These are phyloP conservation scores for Metschnikowia lachancei DNA, from an alignment of 805 yeast genomes.

Conservation along the genomic window DNA sequence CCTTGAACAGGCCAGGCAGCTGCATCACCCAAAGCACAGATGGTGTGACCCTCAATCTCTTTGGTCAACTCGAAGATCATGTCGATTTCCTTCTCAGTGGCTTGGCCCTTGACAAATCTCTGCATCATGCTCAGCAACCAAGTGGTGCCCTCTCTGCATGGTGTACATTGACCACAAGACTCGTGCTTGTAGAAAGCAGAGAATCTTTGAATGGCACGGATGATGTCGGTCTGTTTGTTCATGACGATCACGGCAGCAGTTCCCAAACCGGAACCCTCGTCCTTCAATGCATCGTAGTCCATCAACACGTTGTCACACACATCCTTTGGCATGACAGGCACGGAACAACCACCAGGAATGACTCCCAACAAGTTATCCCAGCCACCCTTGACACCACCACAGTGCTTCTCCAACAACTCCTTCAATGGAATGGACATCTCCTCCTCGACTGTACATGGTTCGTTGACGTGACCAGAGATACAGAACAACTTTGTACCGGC, in stretches of 20 bases:
- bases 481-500: conserved; percentile 80
- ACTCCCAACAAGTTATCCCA: conserved; percentile 89
- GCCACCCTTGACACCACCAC: conserved; percentile 89
- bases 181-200: conserved; percentile 86
- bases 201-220: conserved; percentile 82
- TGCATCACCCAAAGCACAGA: conserved; percentile 90
- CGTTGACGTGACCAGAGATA: conserved; percentile 87
- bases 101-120: conserved; percentile 76
- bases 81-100: conserved; percentile 76
- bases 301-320: conserved; percentile 67
- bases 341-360: conserved; percentile 89
- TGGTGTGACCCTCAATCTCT: conserved; percentile 88
- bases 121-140: conserved; percentile 84
- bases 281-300: conserved; percentile 87
- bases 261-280: conserved; percentile 83
- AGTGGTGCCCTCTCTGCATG: conserved; percentile 91
- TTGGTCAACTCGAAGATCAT: conserved; percentile 80
- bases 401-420: conserved; percentile 81
- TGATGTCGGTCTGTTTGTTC: conserved; percentile 82
- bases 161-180: conserved; percentile 93
- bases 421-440: conserved; percentile 87
- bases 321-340: conserved; percentile 72
- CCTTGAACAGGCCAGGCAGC: conserved; percentile 95
- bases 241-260: conserved; percentile 92
- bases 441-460: conserved; percentile 91